phyloP scores from a whole-genome alignment of 345 rosid genomes.

The Noccaea caerulescens region DNA sequence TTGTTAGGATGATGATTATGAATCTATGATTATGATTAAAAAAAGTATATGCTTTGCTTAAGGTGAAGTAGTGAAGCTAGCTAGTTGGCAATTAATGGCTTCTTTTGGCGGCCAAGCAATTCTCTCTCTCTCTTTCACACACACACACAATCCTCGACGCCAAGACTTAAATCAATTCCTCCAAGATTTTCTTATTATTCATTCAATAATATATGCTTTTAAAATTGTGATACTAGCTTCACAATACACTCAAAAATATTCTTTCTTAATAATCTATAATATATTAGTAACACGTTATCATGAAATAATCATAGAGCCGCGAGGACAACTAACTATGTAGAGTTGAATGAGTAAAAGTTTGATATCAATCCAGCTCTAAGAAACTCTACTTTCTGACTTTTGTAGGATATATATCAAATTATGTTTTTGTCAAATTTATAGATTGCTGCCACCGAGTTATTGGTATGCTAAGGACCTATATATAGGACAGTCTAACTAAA shows the following conservation, averaged over 20 bases:
- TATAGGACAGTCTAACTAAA: constrained; percentile 14
- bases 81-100: constrained; percentile 47
- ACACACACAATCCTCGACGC: constrained; percentile 38
- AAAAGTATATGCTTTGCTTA: constrained; percentile 46
- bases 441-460: constrained; percentile 19
- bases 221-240: constrained; percentile 33
- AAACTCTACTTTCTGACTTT: constrained; percentile 7
- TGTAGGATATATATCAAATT: background rate
- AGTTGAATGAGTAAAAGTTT: constrained; percentile 34
- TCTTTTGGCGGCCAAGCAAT: constrained; percentile 49
- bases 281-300: constrained; percentile 37
- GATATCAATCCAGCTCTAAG: constrained; percentile 10
- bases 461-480: background rate
- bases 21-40: constrained; percentile 3
- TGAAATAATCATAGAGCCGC: constrained; percentile 24
- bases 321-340: constrained; percentile 31
- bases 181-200: constrained; percentile 4
- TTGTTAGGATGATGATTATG: constrained; percentile 2
- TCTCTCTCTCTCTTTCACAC: constrained; percentile 21
- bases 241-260: constrained; percentile 38
- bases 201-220: background rate
- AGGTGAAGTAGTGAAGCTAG: constrained; percentile 47
- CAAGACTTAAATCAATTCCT: constrained; percentile 30
- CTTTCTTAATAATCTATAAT: constrained; percentile 20
- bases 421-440: constrained; percentile 4